phyloP scores from a whole-genome alignment of 257 asterid species.

The Petunia axillaris region DNA sequence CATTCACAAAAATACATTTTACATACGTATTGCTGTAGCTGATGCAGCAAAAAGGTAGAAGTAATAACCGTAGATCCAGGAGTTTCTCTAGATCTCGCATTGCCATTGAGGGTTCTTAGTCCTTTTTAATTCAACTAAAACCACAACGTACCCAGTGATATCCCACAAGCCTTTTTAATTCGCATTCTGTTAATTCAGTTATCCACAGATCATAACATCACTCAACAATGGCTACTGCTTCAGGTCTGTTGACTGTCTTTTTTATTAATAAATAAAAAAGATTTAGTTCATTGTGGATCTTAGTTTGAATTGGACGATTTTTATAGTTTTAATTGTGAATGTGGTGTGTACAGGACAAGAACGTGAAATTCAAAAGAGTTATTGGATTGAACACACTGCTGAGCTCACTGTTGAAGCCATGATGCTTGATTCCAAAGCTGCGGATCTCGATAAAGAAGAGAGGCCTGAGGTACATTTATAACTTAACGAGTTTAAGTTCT shows the following conservation, averaged over 20 bases:
- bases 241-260: conserved; percentile 41
- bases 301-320: not conserved
- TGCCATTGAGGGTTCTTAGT: conserved; percentile 78
- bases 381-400: conserved; percentile 88
- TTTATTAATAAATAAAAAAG: not conserved
- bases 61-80: conserved; percentile 75
- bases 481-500: not conserved
- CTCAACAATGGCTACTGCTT: conserved; percentile 56
- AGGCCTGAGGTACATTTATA: conserved; percentile 75
- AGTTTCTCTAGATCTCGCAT: conserved; percentile 88
- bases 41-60: conserved; percentile 86
- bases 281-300: not conserved
- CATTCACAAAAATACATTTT: not conserved
- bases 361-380: conserved; percentile 86
- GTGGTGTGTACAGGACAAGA: conserved; percentile 55
- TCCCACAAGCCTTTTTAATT: not conserved
- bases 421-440: conserved; percentile 98
- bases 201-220: not conserved
- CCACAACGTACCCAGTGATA: not conserved
- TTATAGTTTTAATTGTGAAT: not conserved
- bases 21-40: not conserved
- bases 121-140: not conserved
- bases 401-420: conserved; percentile 80
- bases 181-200: not conserved
- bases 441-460: conserved; percentile 97